Percentiles rank a stretch among this genome's conserved stretches.
These are phyloP conservation scores for Solanum boliviense DNA, from an alignment of 257 asterid genomes.

Conservation along the genomic window DNA sequence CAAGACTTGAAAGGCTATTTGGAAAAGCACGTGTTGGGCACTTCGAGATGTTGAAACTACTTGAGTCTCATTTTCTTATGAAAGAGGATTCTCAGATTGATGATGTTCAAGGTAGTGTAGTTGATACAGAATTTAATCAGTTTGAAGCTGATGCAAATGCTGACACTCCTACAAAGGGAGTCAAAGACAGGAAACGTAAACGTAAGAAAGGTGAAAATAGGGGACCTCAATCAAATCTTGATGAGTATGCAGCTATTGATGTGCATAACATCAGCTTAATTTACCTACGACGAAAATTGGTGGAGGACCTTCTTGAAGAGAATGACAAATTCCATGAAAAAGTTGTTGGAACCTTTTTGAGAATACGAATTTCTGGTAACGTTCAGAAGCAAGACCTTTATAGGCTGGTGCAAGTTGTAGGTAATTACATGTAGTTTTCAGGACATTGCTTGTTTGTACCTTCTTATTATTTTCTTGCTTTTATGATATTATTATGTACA, in stretches of 20 bases:
- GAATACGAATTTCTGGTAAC: conserved; percentile 84
- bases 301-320: conserved; percentile 96
- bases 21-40: conserved; percentile 96
- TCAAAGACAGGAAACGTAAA: conserved; percentile 66
- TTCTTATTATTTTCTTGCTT: background rate
- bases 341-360: conserved; percentile 83
- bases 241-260: conserved; percentile 93
- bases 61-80: conserved; percentile 78
- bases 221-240: conserved; percentile 80
- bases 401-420: conserved; percentile 97
- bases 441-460: background rate
- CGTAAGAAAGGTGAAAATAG: conserved; percentile 53
- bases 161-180: conserved; percentile 40
- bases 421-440: conserved; percentile 29
- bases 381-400: conserved; percentile 90
- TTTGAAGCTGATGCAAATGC: conserved; percentile 49
- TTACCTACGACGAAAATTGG: conserved; percentile 79
- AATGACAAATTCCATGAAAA: conserved; percentile 55
- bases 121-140: conserved; percentile 73
- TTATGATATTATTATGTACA: background rate
- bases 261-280: conserved; percentile 83
- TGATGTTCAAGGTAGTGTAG: conserved; percentile 84
- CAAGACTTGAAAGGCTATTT: conserved; percentile 70
- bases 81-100: conserved; percentile 69
- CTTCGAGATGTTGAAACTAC: conserved; percentile 98